phyloP scores from a whole-genome alignment of 768 basidiomycete genomes.

The Suillus ampliporus region DNA sequence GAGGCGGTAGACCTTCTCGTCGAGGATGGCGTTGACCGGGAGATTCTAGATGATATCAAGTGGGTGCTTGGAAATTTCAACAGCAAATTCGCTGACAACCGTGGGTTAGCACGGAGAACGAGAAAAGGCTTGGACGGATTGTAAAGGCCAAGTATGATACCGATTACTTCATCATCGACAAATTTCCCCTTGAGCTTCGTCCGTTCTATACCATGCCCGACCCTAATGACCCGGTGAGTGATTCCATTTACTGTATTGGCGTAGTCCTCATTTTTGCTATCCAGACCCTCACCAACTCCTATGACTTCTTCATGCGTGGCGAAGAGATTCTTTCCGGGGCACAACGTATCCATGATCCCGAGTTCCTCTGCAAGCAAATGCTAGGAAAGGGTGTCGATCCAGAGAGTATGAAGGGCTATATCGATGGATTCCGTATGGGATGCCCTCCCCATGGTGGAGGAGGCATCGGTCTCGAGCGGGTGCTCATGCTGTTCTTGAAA shows the following conservation, averaged over 20 bases:
- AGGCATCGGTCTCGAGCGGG: slow-evolving; percentile 93
- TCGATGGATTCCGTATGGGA: slow-evolving; percentile 94
- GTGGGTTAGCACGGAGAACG: slow-evolving; percentile 83
- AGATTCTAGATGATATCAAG: slow-evolving; percentile 90
- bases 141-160: slow-evolving; percentile 94
- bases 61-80: slow-evolving; percentile 38
- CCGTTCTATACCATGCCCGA: slow-evolving; percentile 99
- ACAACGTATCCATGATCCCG: slow-evolving; percentile 94
- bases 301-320: slow-evolving; percentile 99
- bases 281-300: slow-evolving; percentile 93
- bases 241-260: slow-evolving; percentile 8
- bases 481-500: slow-evolving; percentile 97
- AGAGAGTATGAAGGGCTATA: slow-evolving; percentile 87
- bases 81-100: slow-evolving; percentile 12
- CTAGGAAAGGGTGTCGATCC: slow-evolving; percentile 87
- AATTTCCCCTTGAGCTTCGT: slow-evolving; percentile 94
- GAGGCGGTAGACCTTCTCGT: slow-evolving; percentile 89
- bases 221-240: slow-evolving; percentile 80
- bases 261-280: slow-evolving; percentile 11
- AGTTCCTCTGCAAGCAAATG: slow-evolving; percentile 85
- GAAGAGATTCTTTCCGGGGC: slow-evolving; percentile 99
- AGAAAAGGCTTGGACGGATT: slow-evolving; percentile 89
- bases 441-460: slow-evolving; percentile 97
- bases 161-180: slow-evolving; percentile 99
- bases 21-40: slow-evolving; percentile 82